Percentiles rank a stretch among this genome's conserved stretches.
These are phyloP conservation scores for Salix purpurea DNA, from an alignment of 345 rosid species.

Conservation along the genomic window DNA sequence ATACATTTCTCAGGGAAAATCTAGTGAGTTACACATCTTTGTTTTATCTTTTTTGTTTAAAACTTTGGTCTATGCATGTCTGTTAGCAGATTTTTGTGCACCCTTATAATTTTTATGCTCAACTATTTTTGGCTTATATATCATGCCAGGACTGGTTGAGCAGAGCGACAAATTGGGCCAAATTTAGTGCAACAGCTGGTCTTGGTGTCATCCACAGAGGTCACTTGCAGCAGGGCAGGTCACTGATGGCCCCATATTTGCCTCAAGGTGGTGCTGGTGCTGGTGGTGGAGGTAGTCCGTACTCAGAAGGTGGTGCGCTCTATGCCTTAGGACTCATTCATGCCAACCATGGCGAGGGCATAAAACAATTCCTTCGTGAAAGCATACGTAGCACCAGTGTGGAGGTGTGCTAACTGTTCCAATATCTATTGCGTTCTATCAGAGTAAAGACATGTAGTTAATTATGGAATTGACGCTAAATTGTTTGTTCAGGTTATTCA, in stretches of 20 bases:
- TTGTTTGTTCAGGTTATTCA: slow-evolving; percentile 75
- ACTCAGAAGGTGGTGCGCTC: slow-evolving; percentile 97
- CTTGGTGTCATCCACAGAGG: slow-evolving; percentile 99
- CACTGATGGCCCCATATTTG: slow-evolving; percentile 95
- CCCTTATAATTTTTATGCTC: background rate
- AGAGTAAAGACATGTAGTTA: background rate
- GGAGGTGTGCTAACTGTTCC: slow-evolving; percentile 52
- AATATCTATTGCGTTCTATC: slow-evolving; percentile 1
- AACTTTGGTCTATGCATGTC: background rate
- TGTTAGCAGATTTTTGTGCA: background rate
- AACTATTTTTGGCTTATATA: slow-evolving; percentile 6
- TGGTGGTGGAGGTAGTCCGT: slow-evolving; percentile 96
- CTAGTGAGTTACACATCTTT: slow-evolving; percentile 43
- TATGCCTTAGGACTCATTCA: slow-evolving; percentile 98
- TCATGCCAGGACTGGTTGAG: slow-evolving; percentile 90
- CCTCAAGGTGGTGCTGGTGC: slow-evolving; percentile 97
- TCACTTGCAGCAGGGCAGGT: slow-evolving; percentile 93
- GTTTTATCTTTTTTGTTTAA: background rate
- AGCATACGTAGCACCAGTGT: slow-evolving; percentile 82
- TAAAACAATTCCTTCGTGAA: slow-evolving; percentile 91
- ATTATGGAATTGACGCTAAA: slow-evolving; percentile 4
- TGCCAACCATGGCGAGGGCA: slow-evolving; percentile 99
- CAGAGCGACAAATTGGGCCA: slow-evolving; percentile 99
- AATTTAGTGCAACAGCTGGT: slow-evolving; percentile 98
- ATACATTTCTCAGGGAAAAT: slow-evolving; percentile 96